Base-by-base conservation (phyloP, 2,329 filamentous ascomycete genomes). In the Fusarium lyarnte region DNA sequence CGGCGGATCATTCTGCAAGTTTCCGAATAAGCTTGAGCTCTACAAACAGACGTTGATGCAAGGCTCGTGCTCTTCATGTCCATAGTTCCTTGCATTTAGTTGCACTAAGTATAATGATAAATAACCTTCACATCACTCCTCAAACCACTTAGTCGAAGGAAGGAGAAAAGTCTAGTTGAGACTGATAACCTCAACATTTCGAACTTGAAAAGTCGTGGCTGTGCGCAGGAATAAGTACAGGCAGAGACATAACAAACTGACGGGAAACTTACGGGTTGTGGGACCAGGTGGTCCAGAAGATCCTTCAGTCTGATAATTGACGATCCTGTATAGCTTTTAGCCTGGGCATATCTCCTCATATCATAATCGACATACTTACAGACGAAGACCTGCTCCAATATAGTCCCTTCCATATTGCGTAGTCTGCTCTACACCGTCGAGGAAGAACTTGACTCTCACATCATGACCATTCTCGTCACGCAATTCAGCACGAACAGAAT, bases 401-500 rank as follows among this genome's bases (percentile, higher is more conserved):
- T 72, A 72, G 31, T 70, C 69, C 12, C 69, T 42, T 9, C 64
- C 69, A 49, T 72, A 73, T 38, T 72, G 69, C 2, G 69, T 73
- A 4, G 69, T 72, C 64, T 69, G 58, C 8, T 72, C 69, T 36
- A 53, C 33, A 8, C 58, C 69, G 5, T 73, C 70, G 5, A 74
- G 62, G 21, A 73, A 73, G n/a, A 73, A 73, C 35, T 74, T 73
- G n/a, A 73, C 61, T 19, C 70, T 58, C 14, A 73, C 70, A 41
- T 74, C 66, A 17, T 33, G 49, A 0, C 70, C 70, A 27, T 73
- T 73, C 49, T 73, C 70, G 31, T 73, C 70, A 4, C 70, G 63
- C 62, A 73, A 21, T 21, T 73, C 70, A 35, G 70, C 70, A 35
- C 70, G 51, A 12, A 73, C 70, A 36, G 66, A 71, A 23, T 73